Conservation (phyloP, 129 eudicot species). For the Lonicera japonica region DNA sequence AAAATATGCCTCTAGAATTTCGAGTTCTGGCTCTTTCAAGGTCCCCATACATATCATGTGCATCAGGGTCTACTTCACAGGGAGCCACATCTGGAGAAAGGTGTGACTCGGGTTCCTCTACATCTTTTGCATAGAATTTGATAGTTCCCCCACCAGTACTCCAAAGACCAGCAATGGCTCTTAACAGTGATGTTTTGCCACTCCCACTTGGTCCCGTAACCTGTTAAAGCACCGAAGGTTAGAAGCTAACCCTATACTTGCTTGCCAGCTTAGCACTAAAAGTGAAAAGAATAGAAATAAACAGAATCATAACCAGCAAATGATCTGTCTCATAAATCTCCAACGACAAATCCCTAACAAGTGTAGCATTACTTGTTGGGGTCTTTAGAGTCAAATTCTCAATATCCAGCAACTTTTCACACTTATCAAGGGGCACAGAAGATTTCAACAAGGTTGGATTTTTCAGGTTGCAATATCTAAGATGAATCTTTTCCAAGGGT, state of each 20-base stretch:
- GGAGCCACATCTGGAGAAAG: no score
- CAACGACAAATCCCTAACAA: conserved; percentile 61
- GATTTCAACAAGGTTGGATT: conserved; percentile 22
- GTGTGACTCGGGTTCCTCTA: conserved; percentile 9
- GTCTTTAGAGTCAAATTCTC: conserved; percentile 66
- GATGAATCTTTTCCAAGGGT: conserved; percentile 39
- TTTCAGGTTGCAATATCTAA: conserved; percentile 32
- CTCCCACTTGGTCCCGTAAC: conserved; percentile 94
- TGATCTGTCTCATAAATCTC: conserved; percentile 59
- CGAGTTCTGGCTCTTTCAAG: conserved; percentile 23
- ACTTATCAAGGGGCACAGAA: conserved; percentile 24
- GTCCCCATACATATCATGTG: conserved; percentile 7
- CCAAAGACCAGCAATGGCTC: conserved; percentile 98
- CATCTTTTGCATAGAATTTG: conserved; percentile 46
- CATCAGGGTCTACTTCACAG: conserved; percentile 16
- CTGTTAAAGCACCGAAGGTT: conserved; percentile 30
- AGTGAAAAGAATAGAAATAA: no score
- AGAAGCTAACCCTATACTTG: not conserved
- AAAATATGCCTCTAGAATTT: conserved; percentile 65
- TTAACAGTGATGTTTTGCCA: conserved; percentile 90
- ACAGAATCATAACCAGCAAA: conserved; percentile 53
- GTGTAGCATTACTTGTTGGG: conserved; percentile 56
- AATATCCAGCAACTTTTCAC: conserved; percentile 43
- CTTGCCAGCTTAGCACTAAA: conserved; percentile 2
- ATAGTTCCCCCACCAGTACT: conserved; percentile 72